Conservation (phyloP, 2,329 filamentous ascomycete species). For the Pseudogymnoascus sp. region DNA sequence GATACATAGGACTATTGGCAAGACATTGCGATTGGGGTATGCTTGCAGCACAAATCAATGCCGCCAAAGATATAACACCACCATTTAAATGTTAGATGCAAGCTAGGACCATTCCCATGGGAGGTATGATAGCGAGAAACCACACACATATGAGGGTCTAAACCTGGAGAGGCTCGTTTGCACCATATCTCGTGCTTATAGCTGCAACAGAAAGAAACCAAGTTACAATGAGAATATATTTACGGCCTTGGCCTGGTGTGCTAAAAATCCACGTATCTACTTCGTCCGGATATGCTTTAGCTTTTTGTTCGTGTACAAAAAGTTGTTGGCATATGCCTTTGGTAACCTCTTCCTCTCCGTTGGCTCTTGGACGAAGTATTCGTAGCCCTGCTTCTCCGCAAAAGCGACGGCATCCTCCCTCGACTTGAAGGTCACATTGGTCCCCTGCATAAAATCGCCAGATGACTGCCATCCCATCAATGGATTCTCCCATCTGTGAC, state of each 20-base stretch:
- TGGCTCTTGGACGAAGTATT: constrained; percentile 97
- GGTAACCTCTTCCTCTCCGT: constrained; percentile 77
- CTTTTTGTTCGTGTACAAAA: constrained; percentile 75
- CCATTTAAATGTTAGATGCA: background rate
- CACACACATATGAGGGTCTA: background rate
- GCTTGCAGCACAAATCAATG: background rate
- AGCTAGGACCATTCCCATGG: background rate
- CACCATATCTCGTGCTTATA: background rate
- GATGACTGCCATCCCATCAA: constrained; percentile 99
- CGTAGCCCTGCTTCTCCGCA: constrained; percentile 97
- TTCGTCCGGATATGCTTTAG: constrained; percentile 81
- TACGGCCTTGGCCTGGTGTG: background rate
- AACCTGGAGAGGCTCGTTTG: background rate
- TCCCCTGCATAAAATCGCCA: constrained; percentile 90
- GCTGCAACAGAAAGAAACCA: background rate
- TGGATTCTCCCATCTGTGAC: constrained; percentile 96
- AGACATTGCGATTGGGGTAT: background rate
- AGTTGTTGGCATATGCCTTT: constrained; percentile 97
- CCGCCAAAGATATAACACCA: background rate
- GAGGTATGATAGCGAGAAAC: background rate
- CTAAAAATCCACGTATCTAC: constrained; percentile 35
- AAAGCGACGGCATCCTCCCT: constrained; percentile 95
- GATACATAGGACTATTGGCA: background rate
- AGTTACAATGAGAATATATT: constrained; percentile 6
- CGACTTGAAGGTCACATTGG: constrained; percentile 77